Evolutionary conservation across 805 yeast species (phyloP).

Genomic region (Kazachstania martiniae): DNA sequence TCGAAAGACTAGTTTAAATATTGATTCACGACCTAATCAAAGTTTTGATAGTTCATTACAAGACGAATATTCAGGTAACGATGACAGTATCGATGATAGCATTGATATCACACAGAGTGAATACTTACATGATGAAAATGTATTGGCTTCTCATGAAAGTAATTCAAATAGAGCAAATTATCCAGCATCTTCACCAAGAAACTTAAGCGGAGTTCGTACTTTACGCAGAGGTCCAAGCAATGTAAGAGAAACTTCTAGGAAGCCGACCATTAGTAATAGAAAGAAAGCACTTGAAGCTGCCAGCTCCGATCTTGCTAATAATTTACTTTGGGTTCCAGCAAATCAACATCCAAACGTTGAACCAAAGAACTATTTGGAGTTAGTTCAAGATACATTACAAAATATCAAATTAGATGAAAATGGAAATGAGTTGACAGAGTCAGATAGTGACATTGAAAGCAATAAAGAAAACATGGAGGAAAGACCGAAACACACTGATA

Average conservation of each 20-base stretch:
- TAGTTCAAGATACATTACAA: slow-evolving; percentile 40
- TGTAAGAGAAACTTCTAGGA: slow-evolving; percentile 1
- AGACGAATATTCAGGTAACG: too few relatives aligned
- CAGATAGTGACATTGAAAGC: slow-evolving; percentile 14
- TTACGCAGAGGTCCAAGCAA: slow-evolving; percentile 14
- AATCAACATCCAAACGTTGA: slow-evolving; percentile 88
- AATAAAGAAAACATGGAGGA: slow-evolving; percentile 1
- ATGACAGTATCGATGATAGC: slow-evolving; percentile 16
- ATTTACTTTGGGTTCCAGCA: slow-evolving; percentile 91
- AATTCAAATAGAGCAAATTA: background rate
- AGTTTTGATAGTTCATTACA: too few relatives aligned
- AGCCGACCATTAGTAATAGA: too few relatives aligned
- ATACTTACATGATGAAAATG: slow-evolving; percentile 14
- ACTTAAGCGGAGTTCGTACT: slow-evolving; percentile 17
- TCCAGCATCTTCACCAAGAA: slow-evolving; percentile 6
- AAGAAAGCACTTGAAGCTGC: slow-evolving; percentile 2
- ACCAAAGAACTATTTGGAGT: slow-evolving; percentile 71
- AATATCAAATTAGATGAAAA: slow-evolving; percentile 13
- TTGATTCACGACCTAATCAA: too few relatives aligned
- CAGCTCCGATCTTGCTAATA: slow-evolving; percentile 25
- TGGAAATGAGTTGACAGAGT: background rate
- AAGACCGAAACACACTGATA: slow-evolving; percentile 5
- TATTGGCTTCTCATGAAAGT: slow-evolving; percentile 1
- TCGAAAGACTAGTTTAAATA: too few relatives aligned
- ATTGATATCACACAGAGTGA: slow-evolving; percentile 22